Conservation (phyloP, 2,329 filamentous ascomycete genomes). For the Dothideomycetes sp. region DNA sequence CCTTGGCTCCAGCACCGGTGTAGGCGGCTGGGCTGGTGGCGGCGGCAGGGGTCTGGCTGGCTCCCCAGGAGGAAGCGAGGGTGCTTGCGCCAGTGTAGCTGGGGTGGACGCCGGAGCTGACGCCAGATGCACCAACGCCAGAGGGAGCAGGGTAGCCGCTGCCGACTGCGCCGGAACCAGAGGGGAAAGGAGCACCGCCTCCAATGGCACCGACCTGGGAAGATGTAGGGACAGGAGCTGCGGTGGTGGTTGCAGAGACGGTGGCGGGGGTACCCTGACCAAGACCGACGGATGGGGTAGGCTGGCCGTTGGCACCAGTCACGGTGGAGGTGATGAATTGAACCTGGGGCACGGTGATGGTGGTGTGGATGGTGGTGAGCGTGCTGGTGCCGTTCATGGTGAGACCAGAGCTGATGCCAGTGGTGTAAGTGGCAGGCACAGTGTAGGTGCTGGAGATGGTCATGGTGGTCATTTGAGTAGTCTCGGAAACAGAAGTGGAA, state of each 20-base stretch:
- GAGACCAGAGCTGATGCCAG: constrained; percentile 20
- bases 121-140: constrained; percentile 2
- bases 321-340: constrained; percentile 29
- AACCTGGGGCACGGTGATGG: constrained; percentile 35
- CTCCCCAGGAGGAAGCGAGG: constrained; percentile 10
- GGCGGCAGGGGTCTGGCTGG: constrained; percentile 10
- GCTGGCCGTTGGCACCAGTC: constrained; percentile 19
- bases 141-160: constrained; percentile 5
- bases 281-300: too few relatives aligned
- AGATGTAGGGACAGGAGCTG: constrained; percentile 1
- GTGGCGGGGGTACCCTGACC: constrained; percentile 23
- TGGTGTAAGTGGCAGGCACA: constrained; percentile 25
- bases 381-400: constrained; percentile 21
- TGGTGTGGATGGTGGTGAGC: constrained; percentile 24
- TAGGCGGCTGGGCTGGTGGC: constrained; percentile 12
- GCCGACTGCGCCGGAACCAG: too few relatives aligned
- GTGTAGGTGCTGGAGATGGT: constrained; percentile 25
- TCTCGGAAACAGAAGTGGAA: constrained; percentile 1
- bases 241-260: constrained; percentile 18
- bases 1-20: constrained; percentile 13
- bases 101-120: background rate
- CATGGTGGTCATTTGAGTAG: constrained; percentile 27
- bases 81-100: background rate
- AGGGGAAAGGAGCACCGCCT: constrained; percentile 10
- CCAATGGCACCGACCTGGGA: constrained; percentile 5